A percentile compares a stretch with the other conserved stretches of the same genome.
phyloP scores from a whole-genome alignment of 768 basidiomycete genomes.

The Epithele typhae region DNA sequence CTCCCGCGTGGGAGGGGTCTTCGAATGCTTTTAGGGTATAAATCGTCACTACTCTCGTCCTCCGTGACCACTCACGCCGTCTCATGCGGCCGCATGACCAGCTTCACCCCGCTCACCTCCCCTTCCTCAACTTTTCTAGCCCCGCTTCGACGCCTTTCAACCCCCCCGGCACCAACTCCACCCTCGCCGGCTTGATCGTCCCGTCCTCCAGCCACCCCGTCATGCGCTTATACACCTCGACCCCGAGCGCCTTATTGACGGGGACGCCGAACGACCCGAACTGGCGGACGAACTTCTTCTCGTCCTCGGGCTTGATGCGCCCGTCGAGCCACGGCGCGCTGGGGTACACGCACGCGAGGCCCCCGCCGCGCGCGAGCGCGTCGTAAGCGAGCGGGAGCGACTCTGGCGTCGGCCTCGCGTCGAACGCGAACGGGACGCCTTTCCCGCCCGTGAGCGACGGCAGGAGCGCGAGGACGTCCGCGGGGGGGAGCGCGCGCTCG shows the following conservation, averaged over 20 bases:
- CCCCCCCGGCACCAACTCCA: constrained; percentile 38
- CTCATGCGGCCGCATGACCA: constrained; percentile 41
- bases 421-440: not conserved
- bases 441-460: not conserved
- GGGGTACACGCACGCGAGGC: constrained; percentile 3
- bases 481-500: not conserved
- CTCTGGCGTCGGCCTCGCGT: not conserved
- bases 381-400: constrained; percentile 16
- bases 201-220: constrained; percentile 16
- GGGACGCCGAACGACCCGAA: constrained; percentile 1
- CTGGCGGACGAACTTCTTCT: no score
- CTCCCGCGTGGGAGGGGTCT: no score
- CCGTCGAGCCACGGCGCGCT: no score
- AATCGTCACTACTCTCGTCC: no score
- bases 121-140: constrained; percentile 35
- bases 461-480: not conserved
- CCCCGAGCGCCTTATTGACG: constrained; percentile 4
- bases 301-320: no score
- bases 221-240: constrained; percentile 12
- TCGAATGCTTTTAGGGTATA: no score
- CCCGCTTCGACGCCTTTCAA: constrained; percentile 37
- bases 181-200: constrained; percentile 37
- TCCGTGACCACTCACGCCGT: constrained; percentile 24
- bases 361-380: constrained; percentile 22
- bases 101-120: constrained; percentile 40